Conservation (phyloP, 176 grass and related monocot genomes). For the Phoenix dactylifera region DNA sequence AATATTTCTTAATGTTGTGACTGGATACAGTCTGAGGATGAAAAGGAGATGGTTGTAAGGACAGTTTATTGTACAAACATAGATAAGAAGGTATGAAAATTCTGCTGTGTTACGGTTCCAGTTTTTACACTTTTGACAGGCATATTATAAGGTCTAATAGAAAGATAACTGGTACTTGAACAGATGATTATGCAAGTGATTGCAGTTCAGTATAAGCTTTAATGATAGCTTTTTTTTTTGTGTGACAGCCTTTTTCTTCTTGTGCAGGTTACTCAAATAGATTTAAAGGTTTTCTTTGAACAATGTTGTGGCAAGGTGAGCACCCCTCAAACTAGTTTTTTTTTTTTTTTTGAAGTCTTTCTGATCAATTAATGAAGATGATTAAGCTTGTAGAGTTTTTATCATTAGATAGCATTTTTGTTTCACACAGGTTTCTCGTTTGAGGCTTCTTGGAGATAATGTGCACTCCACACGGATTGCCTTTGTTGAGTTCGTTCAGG, state of each 20-base stretch:
- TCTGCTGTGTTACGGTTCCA: background rate
- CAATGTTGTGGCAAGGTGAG: slow-evolving; percentile 15
- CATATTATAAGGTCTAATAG: too few species aligned
- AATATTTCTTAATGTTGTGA: background rate
- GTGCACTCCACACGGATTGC: slow-evolving; percentile 9
- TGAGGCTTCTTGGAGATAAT: slow-evolving; percentile 16
- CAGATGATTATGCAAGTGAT: too few species aligned
- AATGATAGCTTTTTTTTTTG: too few species aligned
- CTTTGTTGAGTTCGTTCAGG: slow-evolving; percentile 13
- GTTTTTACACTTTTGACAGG: too few species aligned
- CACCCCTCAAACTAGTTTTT: background rate
- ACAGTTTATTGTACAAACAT: slow-evolving; percentile 99
- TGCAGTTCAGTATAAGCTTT: too few species aligned
- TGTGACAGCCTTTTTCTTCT: too few species aligned
- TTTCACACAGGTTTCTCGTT: slow-evolving; percentile 5
- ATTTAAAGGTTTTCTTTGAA: slow-evolving; percentile 8
- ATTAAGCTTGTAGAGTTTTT: too few species aligned
- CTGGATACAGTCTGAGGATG: slow-evolving; percentile 53
- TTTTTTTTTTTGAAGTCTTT: background rate
- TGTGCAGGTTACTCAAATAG: slow-evolving; percentile 10
- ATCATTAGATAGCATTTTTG: too few species aligned
- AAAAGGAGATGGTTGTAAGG: slow-evolving; percentile 91
- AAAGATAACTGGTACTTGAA: background rate
- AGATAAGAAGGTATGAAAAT: slow-evolving; percentile 68
- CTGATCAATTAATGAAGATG: too few species aligned